Evolutionary conservation across 495 filamentous ascomycete species (phyloP).

Genomic region (Corynascus novoguineensis): DNA sequence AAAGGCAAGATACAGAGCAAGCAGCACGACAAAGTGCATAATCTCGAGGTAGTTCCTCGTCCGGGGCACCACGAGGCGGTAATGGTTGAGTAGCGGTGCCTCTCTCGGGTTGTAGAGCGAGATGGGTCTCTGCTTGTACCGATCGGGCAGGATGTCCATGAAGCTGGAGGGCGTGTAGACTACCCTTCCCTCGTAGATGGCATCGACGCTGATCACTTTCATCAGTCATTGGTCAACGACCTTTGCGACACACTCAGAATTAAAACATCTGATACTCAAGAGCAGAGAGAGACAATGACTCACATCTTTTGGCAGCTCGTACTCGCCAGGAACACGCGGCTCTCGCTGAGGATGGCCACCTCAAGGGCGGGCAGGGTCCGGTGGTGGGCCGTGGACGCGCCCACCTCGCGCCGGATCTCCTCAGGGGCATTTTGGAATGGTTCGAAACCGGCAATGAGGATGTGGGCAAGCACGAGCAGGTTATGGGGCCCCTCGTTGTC

Average conservation of each 20-base stretch:
- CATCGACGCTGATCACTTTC: constrained; percentile 47
- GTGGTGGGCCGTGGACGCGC: constrained; percentile 45
- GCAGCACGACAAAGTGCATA: constrained; percentile 58
- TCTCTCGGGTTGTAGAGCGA: constrained; percentile 62
- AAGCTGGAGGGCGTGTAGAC: constrained; percentile 66
- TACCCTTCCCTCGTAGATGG: constrained; percentile 61
- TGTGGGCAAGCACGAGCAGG: constrained; percentile 60
- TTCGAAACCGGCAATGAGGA: constrained; percentile 67
- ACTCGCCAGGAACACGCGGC: constrained; percentile 59
- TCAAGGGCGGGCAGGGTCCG: constrained; percentile 62
- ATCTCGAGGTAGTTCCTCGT: constrained; percentile 64
- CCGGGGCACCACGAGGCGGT: constrained; percentile 64
- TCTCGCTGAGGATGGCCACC: constrained; percentile 64
- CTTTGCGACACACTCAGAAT: no score
- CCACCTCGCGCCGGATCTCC: constrained; percentile 48
- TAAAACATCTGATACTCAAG: not conserved
- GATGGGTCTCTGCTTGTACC: constrained; percentile 67
- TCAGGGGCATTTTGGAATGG: constrained; percentile 64
- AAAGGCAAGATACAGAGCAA: constrained; percentile 56
- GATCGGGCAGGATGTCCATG: constrained; percentile 66
- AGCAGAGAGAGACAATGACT: constrained; percentile 14
- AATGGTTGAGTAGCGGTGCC: constrained; percentile 65
- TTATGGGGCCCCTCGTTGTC: constrained; percentile 49
- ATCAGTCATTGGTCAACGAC: no score
- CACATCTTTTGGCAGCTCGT: constrained; percentile 63